phyloP scores from a whole-genome alignment of 768 basidiomycete genomes.

The Serendipita sp. region DNA sequence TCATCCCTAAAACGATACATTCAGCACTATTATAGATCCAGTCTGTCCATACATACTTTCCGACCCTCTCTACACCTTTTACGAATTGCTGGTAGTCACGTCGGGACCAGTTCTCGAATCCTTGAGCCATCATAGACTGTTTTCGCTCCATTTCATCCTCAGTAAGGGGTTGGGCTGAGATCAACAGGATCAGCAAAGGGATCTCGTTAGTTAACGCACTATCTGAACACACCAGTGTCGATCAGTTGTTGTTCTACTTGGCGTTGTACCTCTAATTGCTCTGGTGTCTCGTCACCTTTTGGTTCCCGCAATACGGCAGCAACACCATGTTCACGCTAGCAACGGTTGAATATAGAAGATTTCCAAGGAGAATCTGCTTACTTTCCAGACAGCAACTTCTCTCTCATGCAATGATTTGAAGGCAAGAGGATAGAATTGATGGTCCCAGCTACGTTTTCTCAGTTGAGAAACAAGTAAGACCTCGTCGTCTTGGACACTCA shows the following conservation, averaged over 20 bases:
- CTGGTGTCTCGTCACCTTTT: slow-evolving; percentile 56
- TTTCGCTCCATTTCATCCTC: slow-evolving; percentile 76
- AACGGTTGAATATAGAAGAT: neutral
- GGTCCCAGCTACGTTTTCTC: slow-evolving; percentile 52
- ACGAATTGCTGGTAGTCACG: slow-evolving; percentile 89
- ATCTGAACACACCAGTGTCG: slow-evolving; percentile 45
- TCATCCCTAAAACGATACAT: slow-evolving; percentile 32
- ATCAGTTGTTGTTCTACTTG: slow-evolving; percentile 69
- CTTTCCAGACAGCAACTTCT: slow-evolving; percentile 70
- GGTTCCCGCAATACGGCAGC: slow-evolving; percentile 47
- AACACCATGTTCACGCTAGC: slow-evolving; percentile 50
- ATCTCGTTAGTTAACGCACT: neutral
- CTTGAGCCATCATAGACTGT: slow-evolving; percentile 55
- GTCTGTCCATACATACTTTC: slow-evolving; percentile 39
- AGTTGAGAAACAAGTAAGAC: neutral
- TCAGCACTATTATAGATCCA: neutral
- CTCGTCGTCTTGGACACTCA: slow-evolving; percentile 22
- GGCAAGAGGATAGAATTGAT: slow-evolving; percentile 86
- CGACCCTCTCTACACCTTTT: slow-evolving; percentile 58
- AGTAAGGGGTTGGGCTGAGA: slow-evolving; percentile 67
- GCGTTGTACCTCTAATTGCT: slow-evolving; percentile 71
- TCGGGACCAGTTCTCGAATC: slow-evolving; percentile 84
- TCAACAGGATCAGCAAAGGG: neutral
- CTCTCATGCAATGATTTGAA: slow-evolving; percentile 71
- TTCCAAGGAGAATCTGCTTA: slow-evolving; percentile 15